Evolutionary conservation across 2,329 filamentous ascomycete species (phyloP).

Genomic region (Talaromyces sp.): DNA sequence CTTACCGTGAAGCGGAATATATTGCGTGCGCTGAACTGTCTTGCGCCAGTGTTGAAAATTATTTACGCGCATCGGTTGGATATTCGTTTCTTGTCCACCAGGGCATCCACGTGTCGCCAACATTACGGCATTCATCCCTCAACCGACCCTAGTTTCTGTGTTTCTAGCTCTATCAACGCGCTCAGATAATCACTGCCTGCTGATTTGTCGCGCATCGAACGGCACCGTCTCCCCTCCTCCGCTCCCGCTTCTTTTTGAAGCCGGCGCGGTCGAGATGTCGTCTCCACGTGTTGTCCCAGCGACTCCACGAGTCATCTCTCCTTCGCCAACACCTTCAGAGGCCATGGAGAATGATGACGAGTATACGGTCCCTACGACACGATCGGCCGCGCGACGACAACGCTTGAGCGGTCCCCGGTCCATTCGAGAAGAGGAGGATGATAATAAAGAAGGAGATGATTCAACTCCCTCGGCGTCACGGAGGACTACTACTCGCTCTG

Average conservation of each 20-base stretch:
- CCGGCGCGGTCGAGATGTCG: constrained; percentile 35
- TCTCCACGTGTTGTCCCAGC: constrained; percentile 58
- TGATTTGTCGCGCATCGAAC: constrained; percentile 17
- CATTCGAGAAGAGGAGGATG: constrained; percentile 55
- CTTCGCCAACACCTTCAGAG: constrained; percentile 66
- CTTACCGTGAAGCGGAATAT: neutral
- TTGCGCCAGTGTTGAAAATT: neutral
- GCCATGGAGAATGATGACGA: constrained; percentile 47
- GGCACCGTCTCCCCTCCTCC: constrained; percentile 21
- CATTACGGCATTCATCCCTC: constrained; percentile 26
- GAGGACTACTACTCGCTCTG: constrained; percentile 52
- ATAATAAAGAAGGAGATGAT: constrained; percentile 45
- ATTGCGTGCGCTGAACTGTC: neutral
- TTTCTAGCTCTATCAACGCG: constrained; percentile 15
- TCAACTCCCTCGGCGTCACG: constrained; percentile 66
- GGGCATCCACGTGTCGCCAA: constrained; percentile 19
- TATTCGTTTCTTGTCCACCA: neutral
- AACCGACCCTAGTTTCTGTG: constrained; percentile 16
- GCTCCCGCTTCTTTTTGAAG: constrained; percentile 46
- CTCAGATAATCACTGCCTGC: constrained; percentile 5
- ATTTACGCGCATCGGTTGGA: neutral
- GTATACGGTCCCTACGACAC: constrained; percentile 70
- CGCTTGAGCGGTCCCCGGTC: constrained; percentile 50
- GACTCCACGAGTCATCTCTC: constrained; percentile 75
- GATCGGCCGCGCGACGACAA: constrained; percentile 60